Evolutionary conservation across 2,329 filamentous ascomycete genomes (phyloP).

Genomic region (Aspergillus sp.): DNA sequence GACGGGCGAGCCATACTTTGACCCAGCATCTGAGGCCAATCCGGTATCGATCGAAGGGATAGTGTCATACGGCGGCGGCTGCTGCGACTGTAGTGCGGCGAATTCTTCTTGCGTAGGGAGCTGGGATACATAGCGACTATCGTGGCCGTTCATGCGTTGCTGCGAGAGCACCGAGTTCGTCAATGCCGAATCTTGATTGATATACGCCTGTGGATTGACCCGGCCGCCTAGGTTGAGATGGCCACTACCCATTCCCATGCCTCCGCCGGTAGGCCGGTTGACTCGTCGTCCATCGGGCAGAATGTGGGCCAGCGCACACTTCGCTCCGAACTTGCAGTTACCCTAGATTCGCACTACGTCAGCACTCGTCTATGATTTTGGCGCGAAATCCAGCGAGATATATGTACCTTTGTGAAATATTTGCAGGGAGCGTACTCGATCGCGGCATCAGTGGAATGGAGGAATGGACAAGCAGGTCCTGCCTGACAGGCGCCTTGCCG

Average conservation of each 20-base stretch:
- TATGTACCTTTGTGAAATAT: slow-evolving; percentile 90
- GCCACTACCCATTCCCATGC: slow-evolving; percentile 56
- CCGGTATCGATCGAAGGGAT: slow-evolving; percentile 63
- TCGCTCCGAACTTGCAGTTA: slow-evolving; percentile 98
- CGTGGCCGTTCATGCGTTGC: slow-evolving; percentile 61
- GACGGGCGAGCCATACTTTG: slow-evolving; percentile 80
- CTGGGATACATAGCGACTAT: slow-evolving; percentile 48
- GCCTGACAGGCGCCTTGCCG: slow-evolving; percentile 95
- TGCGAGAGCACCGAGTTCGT: slow-evolving; percentile 72
- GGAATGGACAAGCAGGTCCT: slow-evolving; percentile 93
- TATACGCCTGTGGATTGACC: slow-evolving; percentile 66
- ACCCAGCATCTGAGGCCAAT: slow-evolving; percentile 62
- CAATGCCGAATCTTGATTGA: slow-evolving; percentile 70
- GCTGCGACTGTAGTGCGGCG: slow-evolving; percentile 48
- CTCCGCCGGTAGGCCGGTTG: slow-evolving; percentile 66
- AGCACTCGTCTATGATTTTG: slow-evolving; percentile 8
- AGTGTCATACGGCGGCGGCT: slow-evolving; percentile 49
- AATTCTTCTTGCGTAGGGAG: slow-evolving; percentile 50
- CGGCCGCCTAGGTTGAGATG: slow-evolving; percentile 69
- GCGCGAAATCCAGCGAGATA: neutral
- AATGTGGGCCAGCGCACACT: slow-evolving; percentile 96
- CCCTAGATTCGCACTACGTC: slow-evolving; percentile 61
- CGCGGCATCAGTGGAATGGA: slow-evolving; percentile 84
- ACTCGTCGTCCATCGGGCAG: slow-evolving; percentile 91
- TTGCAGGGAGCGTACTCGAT: slow-evolving; percentile 91